Percentiles rank a stretch among this genome's conserved stretches.
Evolutionary conservation across 768 basidiomycete species (phyloP).

Genomic region (Podaxis pistillaris): DNA sequence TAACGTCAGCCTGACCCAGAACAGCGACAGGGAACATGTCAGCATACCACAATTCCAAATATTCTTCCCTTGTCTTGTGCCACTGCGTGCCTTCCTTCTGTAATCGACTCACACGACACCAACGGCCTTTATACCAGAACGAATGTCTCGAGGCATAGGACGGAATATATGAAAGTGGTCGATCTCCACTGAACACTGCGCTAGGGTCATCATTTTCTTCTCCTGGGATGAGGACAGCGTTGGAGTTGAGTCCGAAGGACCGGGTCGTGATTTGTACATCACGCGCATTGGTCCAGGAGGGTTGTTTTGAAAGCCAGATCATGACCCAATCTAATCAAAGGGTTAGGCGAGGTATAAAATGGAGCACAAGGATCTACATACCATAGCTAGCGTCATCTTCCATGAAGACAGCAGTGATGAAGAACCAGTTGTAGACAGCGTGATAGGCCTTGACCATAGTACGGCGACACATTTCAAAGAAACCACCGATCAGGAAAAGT

Average conservation of each 20-base stretch:
- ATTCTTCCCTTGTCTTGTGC: constrained; percentile 35
- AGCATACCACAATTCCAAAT: constrained; percentile 42
- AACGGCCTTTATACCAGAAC: constrained; percentile 51
- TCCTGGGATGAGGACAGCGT: constrained; percentile 33
- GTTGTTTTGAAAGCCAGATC: constrained; percentile 62
- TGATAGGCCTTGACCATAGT: constrained; percentile 40
- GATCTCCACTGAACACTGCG: constrained; percentile 23
- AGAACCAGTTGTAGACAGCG: constrained; percentile 48
- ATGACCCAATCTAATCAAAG: constrained; percentile 60
- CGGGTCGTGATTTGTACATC: constrained; percentile 51
- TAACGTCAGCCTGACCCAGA: neutral
- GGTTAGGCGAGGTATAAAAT: neutral
- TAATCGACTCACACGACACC: constrained; percentile 37
- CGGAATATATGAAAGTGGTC: constrained; percentile 44
- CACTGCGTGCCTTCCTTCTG: constrained; percentile 30
- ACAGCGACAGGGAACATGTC: neutral
- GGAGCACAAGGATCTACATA: constrained; percentile 26
- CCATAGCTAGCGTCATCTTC: constrained; percentile 56
- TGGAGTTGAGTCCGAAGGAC: constrained; percentile 32
- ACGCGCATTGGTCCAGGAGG: constrained; percentile 55
- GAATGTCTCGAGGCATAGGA: constrained; percentile 36
- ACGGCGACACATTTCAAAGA: constrained; percentile 59
- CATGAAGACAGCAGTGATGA: constrained; percentile 61
- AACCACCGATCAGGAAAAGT: constrained; percentile 59
- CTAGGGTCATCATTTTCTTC: constrained; percentile 26